Conservation (phyloP, 179 eudicot species). For the Spinacia oleracea region DNA sequence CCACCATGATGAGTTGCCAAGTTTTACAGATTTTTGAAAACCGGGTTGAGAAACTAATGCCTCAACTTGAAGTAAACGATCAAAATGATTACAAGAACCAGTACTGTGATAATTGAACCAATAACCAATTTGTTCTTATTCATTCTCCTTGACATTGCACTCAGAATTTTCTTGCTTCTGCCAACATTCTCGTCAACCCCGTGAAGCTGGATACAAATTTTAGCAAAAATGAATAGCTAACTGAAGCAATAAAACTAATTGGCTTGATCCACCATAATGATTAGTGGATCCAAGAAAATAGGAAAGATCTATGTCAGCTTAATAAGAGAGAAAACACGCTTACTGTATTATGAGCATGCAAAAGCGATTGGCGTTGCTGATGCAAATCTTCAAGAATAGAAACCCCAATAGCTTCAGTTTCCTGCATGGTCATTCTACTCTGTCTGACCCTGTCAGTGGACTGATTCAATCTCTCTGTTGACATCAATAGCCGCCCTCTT, state of each 20-base stretch:
- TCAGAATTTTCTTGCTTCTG: conserved; percentile 53
- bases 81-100: conserved; percentile 41
- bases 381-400: conserved; percentile 68
- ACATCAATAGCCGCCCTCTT: conserved; percentile 48
- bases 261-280: not conserved
- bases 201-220: conserved; percentile 43
- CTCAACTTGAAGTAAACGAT: conserved; percentile 54
- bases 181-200: conserved; percentile 65
- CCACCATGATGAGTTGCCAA: not conserved
- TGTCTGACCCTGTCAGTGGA: conserved; percentile 55
- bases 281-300: not conserved
- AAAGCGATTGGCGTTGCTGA: conserved; percentile 59
- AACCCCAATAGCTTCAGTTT: conserved; percentile 65
- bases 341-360: conserved; percentile 60
- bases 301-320: not conserved
- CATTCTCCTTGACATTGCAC: conserved; percentile 59
- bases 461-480: conserved; percentile 60
- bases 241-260: not conserved
- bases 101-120: conserved; percentile 40
- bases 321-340: not conserved
- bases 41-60: conserved; percentile 16
- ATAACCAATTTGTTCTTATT: conserved; percentile 53
- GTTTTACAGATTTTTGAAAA: not conserved
- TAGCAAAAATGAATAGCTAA: not conserved
- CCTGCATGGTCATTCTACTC: conserved; percentile 58